Conservation (phyloP, 2,329 filamentous ascomycete species). For the Coniochaeta hoffmannii region DNA sequence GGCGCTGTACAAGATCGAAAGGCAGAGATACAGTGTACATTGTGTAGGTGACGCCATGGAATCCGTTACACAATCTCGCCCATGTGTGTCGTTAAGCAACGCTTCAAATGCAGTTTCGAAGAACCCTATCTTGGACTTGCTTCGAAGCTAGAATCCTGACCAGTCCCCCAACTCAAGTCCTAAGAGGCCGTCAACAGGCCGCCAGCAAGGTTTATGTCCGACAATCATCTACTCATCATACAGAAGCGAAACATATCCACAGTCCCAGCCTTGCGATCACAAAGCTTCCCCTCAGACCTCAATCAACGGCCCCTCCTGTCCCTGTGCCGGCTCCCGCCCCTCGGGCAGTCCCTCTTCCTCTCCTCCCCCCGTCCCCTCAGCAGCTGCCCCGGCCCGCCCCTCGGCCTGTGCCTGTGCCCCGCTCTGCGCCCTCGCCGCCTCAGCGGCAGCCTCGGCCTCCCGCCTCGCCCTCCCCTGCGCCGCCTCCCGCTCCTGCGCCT, state of each 20-base stretch:
- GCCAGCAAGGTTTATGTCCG: not conserved
- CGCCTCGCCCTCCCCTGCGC: slow-evolving; percentile 35
- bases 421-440: slow-evolving; percentile 9
- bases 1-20: too few species aligned
- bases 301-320: not conserved
- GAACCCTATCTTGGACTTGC: too few species aligned
- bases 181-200: not conserved
- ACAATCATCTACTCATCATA: not conserved
- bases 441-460: slow-evolving; percentile 25
- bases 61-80: too few species aligned
- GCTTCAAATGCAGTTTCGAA: too few species aligned
- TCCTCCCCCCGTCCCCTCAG: not conserved
- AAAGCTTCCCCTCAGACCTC: not conserved
- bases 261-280: not conserved
- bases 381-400: not conserved
- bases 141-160: too few species aligned
- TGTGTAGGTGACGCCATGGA: too few species aligned
- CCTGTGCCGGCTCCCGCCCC: not conserved
- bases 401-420: too few species aligned
- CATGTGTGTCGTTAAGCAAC: too few species aligned
- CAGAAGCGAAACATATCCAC: not conserved
- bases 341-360: not conserved
- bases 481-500: slow-evolving; percentile 42
- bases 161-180: not conserved
- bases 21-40: too few species aligned